Base-by-base conservation (phyloP, 2,329 filamentous ascomycete species). In the Alternaria sp. region DNA sequence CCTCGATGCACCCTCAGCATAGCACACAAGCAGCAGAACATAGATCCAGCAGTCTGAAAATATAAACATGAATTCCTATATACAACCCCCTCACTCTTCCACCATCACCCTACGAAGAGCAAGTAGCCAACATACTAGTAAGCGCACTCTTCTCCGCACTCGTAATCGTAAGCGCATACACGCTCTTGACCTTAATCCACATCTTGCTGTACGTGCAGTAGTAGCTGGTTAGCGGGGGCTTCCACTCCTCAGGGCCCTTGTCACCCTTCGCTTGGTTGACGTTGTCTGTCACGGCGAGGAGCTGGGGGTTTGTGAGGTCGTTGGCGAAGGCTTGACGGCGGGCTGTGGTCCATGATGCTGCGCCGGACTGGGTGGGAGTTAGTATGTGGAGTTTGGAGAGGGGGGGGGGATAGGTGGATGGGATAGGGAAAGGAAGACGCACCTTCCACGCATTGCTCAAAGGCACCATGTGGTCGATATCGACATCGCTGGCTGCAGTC, bases 391-490 rank as follows among this genome's bases (percentile, higher is more conserved):
- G 45, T 15, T 23, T 12, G 10, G 6, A 41, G 7, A 21, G 9
- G 30, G 26, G 25, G 30, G 26, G 25, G 5, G 18, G 15, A 20
- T 18, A 14, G 5, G 14, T 7, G n/a, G 28, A 14, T 21, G 26
- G 11, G 15, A 49, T 37, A 15, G 14, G 14, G 33, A 25, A 7
- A 11, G 14, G 15, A 5, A n/a, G 23, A 54, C 84, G 73, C 69
- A 89, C 87, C 65, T 91, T 88, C 92, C 92, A 95, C 6, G 92
- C 92, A 74, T 94, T 93, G 75, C 90, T 90, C 64, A 96, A 78
- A 1, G 93, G 92, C 3, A 96, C 91, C 81, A 96, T 85, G 77
- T 96, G 93, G 78, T 96, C 93, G 63, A 96, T 95, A 70, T 95
- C 92, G 1, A 96, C 78, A 70, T 94, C 90, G 18, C 84, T 86